Evolutionary conservation across 768 basidiomycete species (phyloP), one percentile per base, ranked within the genome.

Genomic region (Tricholoma hemisulphureum): DNA sequence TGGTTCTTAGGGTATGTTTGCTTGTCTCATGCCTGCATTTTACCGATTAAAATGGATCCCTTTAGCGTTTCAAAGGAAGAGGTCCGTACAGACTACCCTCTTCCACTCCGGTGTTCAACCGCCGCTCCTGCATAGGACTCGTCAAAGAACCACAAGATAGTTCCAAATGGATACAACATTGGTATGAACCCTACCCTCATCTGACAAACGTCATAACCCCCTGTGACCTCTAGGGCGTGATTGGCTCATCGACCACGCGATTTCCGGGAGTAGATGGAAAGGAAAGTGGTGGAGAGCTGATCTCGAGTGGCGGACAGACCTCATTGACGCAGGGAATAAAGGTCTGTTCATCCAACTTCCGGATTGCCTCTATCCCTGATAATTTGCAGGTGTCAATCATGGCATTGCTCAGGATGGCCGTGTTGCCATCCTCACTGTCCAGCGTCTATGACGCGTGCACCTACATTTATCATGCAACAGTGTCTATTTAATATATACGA

Each of bases 351-450:
- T 35, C 20, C 39, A 20, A 28, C 20, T 24, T 54, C n/a, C 48
- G 34, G 37, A 21, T 53, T 18, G 37, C 39, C 11, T 4, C 21
- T 46, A 26, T 46, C 29, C 39, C 24, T 64, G 39, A 48, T 50
- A 37, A 39, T 21, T 16, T 41, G 4, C 63, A 91, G 91, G 89
- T 57, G 80, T 91, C 31, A 93, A 90, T 66, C 93, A 93, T 67
- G 86, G 80, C 51, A 94, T 95, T 43, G 74, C 82, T 10, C 88
- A 91, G 67, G 93, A 94, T 66, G 92, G 92, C 6, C 80, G 80
- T 24, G 81, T 92, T 16, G 92, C 93, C n/a, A 73, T 94, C 28
- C 75, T 93, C 39, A 93, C 87, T 4, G 85, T 93, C 49, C 61
- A 65, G 10, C 61, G 64, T 28, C 16, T 29, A 11, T 49, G 13